These are phyloP conservation scores for Pouteria campechiana DNA, from an alignment of 179 eudicot species.

Conservation along the genomic window DNA sequence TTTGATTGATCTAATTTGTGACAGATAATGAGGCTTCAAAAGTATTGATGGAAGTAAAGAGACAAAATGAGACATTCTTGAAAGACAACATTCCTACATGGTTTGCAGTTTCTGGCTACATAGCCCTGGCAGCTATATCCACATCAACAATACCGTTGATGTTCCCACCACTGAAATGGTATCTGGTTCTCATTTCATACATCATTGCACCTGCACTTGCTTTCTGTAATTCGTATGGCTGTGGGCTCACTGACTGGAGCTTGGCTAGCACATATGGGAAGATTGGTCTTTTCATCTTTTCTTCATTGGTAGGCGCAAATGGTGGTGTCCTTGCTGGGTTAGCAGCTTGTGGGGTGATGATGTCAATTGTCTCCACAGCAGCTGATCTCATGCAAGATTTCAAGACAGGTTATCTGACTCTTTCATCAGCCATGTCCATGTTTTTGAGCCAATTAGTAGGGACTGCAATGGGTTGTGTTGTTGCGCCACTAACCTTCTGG, in stretches of 20 bases:
- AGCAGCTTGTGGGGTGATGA: conserved; percentile 93
- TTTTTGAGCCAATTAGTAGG: conserved; percentile 85
- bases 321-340: conserved; percentile 93
- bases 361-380: conserved; percentile 92
- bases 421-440: conserved; percentile 88
- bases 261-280: conserved; percentile 88
- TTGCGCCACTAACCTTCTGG: conserved; percentile 97
- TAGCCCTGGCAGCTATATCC: conserved; percentile 79
- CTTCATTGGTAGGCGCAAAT: conserved; percentile 61
- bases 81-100: conserved; percentile 74
- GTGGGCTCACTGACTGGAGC: conserved; percentile 96
- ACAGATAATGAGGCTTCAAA: conserved; percentile 56
- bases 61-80: conserved; percentile 53
- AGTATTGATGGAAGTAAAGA: conserved; percentile 45
- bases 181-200: conserved; percentile 75
- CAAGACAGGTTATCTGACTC: conserved; percentile 88
- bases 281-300: conserved; percentile 79
- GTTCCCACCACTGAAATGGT: conserved; percentile 95
- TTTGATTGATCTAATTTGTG: no score
- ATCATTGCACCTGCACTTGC: conserved; percentile 92
- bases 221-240: conserved; percentile 95
- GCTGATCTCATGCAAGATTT: conserved; percentile 99
- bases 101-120: conserved; percentile 90
- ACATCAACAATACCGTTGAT: conserved; percentile 58
- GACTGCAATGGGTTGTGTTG: conserved; percentile 86